Evolutionary conservation across 176 grass and related monocot species (phyloP), one percentile per base, ranked within the genome.

Genomic region (Oryza longistaminata): DNA sequence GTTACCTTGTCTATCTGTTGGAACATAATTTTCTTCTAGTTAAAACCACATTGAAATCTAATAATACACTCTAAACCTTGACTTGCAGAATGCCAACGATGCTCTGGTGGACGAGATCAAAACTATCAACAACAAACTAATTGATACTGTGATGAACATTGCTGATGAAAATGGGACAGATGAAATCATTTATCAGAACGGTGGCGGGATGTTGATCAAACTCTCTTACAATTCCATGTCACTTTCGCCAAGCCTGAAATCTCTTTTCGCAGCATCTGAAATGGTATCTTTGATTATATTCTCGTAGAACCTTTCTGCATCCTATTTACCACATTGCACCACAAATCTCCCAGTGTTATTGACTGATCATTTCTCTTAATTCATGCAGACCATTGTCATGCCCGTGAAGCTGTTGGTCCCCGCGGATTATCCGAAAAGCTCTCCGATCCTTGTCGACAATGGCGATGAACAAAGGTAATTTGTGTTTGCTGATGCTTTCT

Each of bases 91-190:
- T 35, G 34, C 9, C 19, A 70, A 81, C 31, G 82, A 49, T 68
- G 37, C 48, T 61, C 71, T 89, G 26, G 14, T 70, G 64, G 39
- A 29, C 65, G 88, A 90, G 46, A 83, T 90, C 4, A 24, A 21
- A 53, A 58, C 17, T 60, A 43, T 31, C 74, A 87, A 87, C 21
- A 43, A 17, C 26, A 66, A 15, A 45, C 29, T 87, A 21, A 31
- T 87, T 13, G 84, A 90, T 33, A 86, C 79, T 14, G 27, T 61
- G 46, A 37, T 87, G 50, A 69, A 46, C 74, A 74, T 90, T 5
- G 14, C 17, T 12, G 46, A 15, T 0, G 52, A 77, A 42, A 6
- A 71, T 2, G 39, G 10, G 64, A 27, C 21, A 33, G 75, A 80
- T 7, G 52, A 5, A 1, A 58, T 13, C 15, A 58, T 58, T 58